A percentile compares a stretch with the other conserved stretches of the same genome.
Evolutionary conservation across 2,329 filamentous ascomycete genomes (phyloP).

Genomic region (Penicillium nordicum): DNA sequence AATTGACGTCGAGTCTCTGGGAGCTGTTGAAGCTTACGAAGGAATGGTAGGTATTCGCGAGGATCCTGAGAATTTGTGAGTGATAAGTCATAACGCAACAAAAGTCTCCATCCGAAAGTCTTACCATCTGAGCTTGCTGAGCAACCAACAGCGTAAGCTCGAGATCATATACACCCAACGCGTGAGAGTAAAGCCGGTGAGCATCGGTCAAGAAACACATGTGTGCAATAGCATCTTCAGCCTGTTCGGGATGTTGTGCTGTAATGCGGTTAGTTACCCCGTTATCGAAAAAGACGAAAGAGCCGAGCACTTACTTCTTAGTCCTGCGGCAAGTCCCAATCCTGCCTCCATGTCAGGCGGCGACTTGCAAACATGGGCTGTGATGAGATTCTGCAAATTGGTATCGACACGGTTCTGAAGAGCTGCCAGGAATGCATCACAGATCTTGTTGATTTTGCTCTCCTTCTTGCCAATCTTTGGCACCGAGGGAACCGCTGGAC

Average conservation of each 20-base stretch:
- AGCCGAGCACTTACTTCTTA: slow-evolving; percentile 48
- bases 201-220: slow-evolving; percentile 97
- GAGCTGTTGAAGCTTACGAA: slow-evolving; percentile 79
- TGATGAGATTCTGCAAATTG: slow-evolving; percentile 87
- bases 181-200: slow-evolving; percentile 84
- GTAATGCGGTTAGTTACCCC: slow-evolving; percentile 11
- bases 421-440: slow-evolving; percentile 72
- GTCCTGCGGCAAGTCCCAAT: slow-evolving; percentile 69
- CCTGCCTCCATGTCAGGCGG: slow-evolving; percentile 88
- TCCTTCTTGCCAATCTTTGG: slow-evolving; percentile 23
- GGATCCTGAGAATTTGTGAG: slow-evolving; percentile 60
- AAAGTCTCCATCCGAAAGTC: neutral
- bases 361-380: slow-evolving; percentile 87
- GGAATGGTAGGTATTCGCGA: slow-evolving; percentile 89
- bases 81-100: neutral
- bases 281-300: neutral
- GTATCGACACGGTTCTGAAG: slow-evolving; percentile 60
- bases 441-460: slow-evolving; percentile 80
- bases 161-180: slow-evolving; percentile 85
- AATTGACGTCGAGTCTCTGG: slow-evolving; percentile 69
- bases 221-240: slow-evolving; percentile 88
- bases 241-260: slow-evolving; percentile 64
- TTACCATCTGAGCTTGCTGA: slow-evolving; percentile 82
- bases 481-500: slow-evolving; percentile 7
- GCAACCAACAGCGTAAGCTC: slow-evolving; percentile 86